Percentiles rank a stretch among this genome's conserved stretches.
phyloP scores from a whole-genome alignment of 2,329 filamentous ascomycete genomes.

The Colletotrichum tropicale region DNA sequence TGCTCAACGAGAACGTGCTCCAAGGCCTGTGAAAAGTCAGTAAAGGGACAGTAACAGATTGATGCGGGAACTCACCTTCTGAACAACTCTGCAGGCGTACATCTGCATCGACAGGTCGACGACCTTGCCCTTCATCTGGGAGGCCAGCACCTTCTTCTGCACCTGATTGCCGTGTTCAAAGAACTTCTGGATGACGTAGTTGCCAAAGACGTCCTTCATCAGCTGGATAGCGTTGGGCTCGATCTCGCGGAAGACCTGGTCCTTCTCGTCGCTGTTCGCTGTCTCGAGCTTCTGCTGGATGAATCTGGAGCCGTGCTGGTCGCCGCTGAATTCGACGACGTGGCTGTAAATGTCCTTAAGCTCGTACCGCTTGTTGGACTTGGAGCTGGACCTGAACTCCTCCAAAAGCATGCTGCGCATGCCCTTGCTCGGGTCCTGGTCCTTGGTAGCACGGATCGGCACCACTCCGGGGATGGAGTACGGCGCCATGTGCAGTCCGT shows the following conservation, averaged over 20 bases:
- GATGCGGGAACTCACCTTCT: conserved; percentile 67
- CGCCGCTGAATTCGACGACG: conserved; percentile 92
- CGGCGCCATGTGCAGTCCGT: conserved; percentile 36
- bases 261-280: conserved; percentile 95
- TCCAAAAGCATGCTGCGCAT: conserved; percentile 76
- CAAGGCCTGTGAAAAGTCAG: conserved; percentile 64
- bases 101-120: conserved; percentile 81
- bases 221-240: conserved; percentile 82
- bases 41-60: background rate
- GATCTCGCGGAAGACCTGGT: conserved; percentile 87
- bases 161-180: conserved; percentile 95
- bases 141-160: conserved; percentile 87
- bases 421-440: conserved; percentile 63
- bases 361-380: conserved; percentile 76
- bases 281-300: conserved; percentile 92
- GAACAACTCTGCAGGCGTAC: conserved; percentile 94
- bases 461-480: conserved; percentile 30
- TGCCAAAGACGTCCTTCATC: conserved; percentile 97
- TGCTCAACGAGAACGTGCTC: conserved; percentile 93
- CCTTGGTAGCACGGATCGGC: conserved; percentile 46
- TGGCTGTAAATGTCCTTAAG: conserved; percentile 88
- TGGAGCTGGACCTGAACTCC: conserved; percentile 78
- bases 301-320: conserved; percentile 94
- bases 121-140: conserved; percentile 87
- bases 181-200: conserved; percentile 98